phyloP scores from a whole-genome alignment of 2,329 filamentous ascomycete species.

The Xylaria polymorpha region DNA sequence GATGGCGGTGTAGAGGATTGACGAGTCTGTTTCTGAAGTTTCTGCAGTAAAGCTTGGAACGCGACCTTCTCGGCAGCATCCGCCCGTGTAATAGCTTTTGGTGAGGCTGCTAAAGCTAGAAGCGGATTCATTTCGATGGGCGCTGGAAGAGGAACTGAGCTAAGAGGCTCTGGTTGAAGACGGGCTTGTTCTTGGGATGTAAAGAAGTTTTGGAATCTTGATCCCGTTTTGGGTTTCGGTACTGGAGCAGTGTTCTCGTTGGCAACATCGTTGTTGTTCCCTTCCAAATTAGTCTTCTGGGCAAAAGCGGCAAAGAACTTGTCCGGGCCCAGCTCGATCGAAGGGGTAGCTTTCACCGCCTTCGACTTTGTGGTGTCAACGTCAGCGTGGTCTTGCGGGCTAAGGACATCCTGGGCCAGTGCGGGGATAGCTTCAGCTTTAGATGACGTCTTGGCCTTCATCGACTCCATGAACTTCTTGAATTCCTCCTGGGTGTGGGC shows the following conservation, averaged over 20 bases:
- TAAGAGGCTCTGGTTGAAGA: slow-evolving; percentile 62
- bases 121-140: slow-evolving; percentile 48
- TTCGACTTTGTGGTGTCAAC: slow-evolving; percentile 66
- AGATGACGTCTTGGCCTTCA: slow-evolving; percentile 71
- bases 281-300: slow-evolving; percentile 55
- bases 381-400: slow-evolving; percentile 55
- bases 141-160: slow-evolving; percentile 53
- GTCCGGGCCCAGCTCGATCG: slow-evolving; percentile 75
- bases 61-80: slow-evolving; percentile 83
- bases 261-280: slow-evolving; percentile 64
- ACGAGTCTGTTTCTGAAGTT: slow-evolving; percentile 73
- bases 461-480: slow-evolving; percentile 91
- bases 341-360: slow-evolving; percentile 69
- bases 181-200: slow-evolving; percentile 66
- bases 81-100: slow-evolving; percentile 51
- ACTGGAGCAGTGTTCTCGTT: slow-evolving; percentile 54
- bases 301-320: slow-evolving; percentile 77
- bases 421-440: slow-evolving; percentile 53
- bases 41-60: slow-evolving; percentile 83
- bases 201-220: slow-evolving; percentile 88
- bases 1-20: slow-evolving; percentile 59
- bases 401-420: slow-evolving; percentile 50
- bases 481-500: slow-evolving; percentile 90
- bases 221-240: slow-evolving; percentile 68
- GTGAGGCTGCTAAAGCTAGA: slow-evolving; percentile 46